Conservation (phyloP, 139 green algal genomes). For the Coelastrella sp. region DNA sequence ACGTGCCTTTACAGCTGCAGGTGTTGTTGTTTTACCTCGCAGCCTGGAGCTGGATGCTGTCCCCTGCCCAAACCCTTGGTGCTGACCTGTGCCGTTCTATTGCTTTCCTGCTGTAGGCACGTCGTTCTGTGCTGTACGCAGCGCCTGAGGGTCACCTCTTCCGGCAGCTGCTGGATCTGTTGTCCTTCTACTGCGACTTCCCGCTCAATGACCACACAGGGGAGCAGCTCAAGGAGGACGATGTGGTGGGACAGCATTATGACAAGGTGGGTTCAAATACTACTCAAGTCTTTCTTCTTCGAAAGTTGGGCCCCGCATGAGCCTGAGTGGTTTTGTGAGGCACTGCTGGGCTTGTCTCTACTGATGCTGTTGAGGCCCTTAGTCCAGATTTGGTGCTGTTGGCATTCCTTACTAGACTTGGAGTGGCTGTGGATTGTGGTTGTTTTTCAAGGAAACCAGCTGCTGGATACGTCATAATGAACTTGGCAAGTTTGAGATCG, state of each 20-base stretch:
- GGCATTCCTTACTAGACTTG: not conserved
- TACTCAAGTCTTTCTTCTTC: not conserved
- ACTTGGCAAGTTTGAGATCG: too few species aligned
- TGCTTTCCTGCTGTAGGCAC: constrained; percentile 11
- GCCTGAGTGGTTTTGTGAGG: not conserved
- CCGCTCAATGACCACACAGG: constrained; percentile 96
- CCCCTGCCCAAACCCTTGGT: not conserved
- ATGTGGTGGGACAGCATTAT: constrained; percentile 80
- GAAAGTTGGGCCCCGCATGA: too few species aligned
- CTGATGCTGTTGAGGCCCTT: not conserved
- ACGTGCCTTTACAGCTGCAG: not conserved
- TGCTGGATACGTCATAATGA: too few species aligned
- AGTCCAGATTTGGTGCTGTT: not conserved
- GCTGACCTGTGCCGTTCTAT: not conserved
- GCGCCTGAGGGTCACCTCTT: constrained; percentile 63
- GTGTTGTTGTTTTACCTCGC: not conserved
- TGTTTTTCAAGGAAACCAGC: too few species aligned
- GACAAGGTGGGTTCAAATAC: constrained; percentile 62
- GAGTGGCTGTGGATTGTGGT: too few species aligned
- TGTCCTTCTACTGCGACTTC: constrained; percentile 92
- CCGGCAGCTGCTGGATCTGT: constrained; percentile 89
- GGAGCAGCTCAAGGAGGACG: constrained; percentile 87
- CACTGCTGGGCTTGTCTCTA: not conserved
- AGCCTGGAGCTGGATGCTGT: not conserved
- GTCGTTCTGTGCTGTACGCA: constrained; percentile 23